phyloP scores from a whole-genome alignment of 1,284 basidiomycete genomes.

The Stygiomarasmius scandens region DNA sequence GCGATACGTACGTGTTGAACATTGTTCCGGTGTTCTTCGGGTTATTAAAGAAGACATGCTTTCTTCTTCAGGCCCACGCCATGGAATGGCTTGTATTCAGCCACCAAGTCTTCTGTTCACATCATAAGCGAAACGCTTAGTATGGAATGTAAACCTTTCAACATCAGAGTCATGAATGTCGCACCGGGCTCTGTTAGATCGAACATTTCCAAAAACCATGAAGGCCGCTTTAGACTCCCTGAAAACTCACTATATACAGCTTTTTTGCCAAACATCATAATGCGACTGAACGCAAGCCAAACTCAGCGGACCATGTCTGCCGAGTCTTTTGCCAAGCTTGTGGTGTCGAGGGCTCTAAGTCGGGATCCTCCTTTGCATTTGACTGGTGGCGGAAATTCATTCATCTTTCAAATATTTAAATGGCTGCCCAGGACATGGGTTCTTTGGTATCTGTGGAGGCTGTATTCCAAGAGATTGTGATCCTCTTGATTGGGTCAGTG shows the following conservation, averaged over 20 bases:
- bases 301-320: conserved; percentile 48
- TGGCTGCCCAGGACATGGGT: conserved; percentile 57
- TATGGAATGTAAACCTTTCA: conserved; percentile 73
- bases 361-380: conserved; percentile 46
- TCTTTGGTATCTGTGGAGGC: conserved; percentile 49
- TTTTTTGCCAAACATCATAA: conserved; percentile 54
- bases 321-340: conserved; percentile 48
- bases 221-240: conserved; percentile 43
- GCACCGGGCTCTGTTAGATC: conserved; percentile 61
- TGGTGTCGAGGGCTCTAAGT: conserved; percentile 35
- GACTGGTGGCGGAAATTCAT: conserved; percentile 42
- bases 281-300: conserved; percentile 57
- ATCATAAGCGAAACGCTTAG: conserved; percentile 62
- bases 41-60: neutral
- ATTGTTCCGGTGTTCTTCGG: neutral
- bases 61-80: conserved; percentile 47
- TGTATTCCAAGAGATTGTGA: conserved; percentile 37
- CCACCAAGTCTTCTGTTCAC: conserved; percentile 68
- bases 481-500: neutral
- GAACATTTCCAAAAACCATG: conserved; percentile 57
- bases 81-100: conserved; percentile 70
- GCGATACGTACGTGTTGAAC: conserved; percentile 56
- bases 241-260: conserved; percentile 51
- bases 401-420: conserved; percentile 43
- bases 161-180: conserved; percentile 63